Evolutionary conservation across 805 yeast genomes (phyloP), one percentile per base, ranked within the genome.

Genomic region (Metschnikowia kofuensis): DNA sequence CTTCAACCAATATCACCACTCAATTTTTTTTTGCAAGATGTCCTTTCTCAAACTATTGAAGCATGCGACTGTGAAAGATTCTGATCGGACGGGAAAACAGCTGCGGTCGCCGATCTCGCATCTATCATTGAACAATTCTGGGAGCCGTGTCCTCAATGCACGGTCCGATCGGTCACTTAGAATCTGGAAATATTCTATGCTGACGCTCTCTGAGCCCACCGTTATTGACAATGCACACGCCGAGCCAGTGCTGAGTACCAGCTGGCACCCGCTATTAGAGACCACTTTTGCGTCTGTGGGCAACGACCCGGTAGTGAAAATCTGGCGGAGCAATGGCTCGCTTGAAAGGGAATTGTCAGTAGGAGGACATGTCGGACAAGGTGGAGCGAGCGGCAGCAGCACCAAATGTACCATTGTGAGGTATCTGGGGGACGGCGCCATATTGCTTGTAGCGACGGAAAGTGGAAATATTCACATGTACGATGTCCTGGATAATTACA

Each of bases 211-310:
- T 5, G 77, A 75, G 34, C 72, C 77, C 2, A 66, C 69, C 2
- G 58, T 59, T 11, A 68, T 80, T 16, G 75, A 69, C 37, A 63
- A 63, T 31, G 68, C 76, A 2, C 83, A 79, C 52, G 50, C 54
- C 3, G 62, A 63, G 41, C 56, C 70, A 1, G 75, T 76, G 16
- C 75, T 71, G 45, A 52, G 69, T 21, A 50, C 82, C 8, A 55
- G 73, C 2, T 82, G 84, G 84, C 67, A 75, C 41, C 84, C 85
- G 0, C 58, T 59, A 15, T 59, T 68, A 29, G 78, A 79, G 29
- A 67, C 68, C 38, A 55, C 67, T 11, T 67, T 82, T 45, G 82
- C 77, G 3, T 68, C 78, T 6, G 81, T 77, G 34, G 81, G 81
- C 6, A 56, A 69, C 29, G 85, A 79, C 55, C 67, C 68, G 11